Evolutionary conservation across 2,329 filamentous ascomycete species (phyloP).

Genomic region (Penicillium sp.): DNA sequence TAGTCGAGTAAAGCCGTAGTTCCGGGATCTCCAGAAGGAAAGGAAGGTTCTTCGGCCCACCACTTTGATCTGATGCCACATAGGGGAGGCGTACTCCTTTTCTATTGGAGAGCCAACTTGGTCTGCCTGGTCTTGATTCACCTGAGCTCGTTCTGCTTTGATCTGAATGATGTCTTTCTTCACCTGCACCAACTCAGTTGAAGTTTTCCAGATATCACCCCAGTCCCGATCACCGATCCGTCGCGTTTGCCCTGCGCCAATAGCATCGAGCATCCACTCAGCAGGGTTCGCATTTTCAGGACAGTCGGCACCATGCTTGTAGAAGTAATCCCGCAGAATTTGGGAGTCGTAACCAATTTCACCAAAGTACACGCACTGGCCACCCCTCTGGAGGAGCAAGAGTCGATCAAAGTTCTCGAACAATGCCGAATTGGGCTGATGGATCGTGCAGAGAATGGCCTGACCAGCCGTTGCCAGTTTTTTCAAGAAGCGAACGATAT

Average conservation of each 20-base stretch:
- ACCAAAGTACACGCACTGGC: conserved; percentile 56
- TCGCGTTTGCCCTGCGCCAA: conserved; percentile 71
- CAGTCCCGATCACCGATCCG: conserved; percentile 75
- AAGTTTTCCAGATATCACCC: conserved; percentile 76
- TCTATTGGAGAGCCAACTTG: conserved; percentile 53
- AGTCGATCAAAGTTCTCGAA: conserved; percentile 61
- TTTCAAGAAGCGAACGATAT: conserved; percentile 59
- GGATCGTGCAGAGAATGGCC: conserved; percentile 61
- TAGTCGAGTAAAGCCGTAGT: conserved; percentile 84
- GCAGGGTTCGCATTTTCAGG: conserved; percentile 53
- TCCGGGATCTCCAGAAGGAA: conserved; percentile 80
- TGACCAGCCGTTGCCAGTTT: conserved; percentile 61
- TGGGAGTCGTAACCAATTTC: conserved; percentile 53
- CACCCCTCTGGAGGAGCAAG: conserved; percentile 55
- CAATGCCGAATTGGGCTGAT: conserved; percentile 58
- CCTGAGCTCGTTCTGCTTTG: conserved; percentile 60
- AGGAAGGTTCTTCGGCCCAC: conserved; percentile 73
- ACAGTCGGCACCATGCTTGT: conserved; percentile 53
- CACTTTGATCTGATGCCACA: conserved; percentile 74
- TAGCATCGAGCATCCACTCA: conserved; percentile 56
- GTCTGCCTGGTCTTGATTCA: conserved; percentile 40
- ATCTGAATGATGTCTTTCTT: conserved; percentile 68
- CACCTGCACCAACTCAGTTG: conserved; percentile 60
- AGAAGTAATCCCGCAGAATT: conserved; percentile 54
- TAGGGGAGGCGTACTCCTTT: conserved; percentile 78